A percentile compares a stretch with the other conserved stretches of the same genome.
phyloP scores from a whole-genome alignment of 1,139 yeast genomes.

The Pichia sp. region DNA sequence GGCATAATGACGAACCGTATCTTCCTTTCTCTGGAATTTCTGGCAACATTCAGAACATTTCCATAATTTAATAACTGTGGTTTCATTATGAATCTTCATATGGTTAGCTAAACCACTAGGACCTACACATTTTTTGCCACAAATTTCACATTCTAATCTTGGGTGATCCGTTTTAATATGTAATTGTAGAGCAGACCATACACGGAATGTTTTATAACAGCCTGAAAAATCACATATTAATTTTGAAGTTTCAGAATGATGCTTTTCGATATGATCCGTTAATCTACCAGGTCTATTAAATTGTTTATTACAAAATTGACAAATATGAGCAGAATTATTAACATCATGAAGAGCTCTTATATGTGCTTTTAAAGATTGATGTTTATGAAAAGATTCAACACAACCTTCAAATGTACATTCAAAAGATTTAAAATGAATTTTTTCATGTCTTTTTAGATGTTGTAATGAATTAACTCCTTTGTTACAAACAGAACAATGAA shows the following conservation, averaged over 20 bases:
- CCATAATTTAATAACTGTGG: constrained; percentile 51
- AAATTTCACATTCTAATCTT: constrained; percentile 54
- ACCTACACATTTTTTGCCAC: constrained; percentile 75
- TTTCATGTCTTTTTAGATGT: constrained; percentile 75
- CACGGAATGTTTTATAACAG: constrained; percentile 55
- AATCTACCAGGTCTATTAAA: constrained; percentile 59
- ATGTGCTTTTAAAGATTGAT: constrained; percentile 75
- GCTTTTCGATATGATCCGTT: constrained; percentile 54
- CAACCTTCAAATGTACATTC: constrained; percentile 60
- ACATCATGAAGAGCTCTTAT: constrained; percentile 54
- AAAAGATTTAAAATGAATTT: constrained; percentile 65
- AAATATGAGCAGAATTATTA: constrained; percentile 36
- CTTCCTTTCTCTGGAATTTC: constrained; percentile 38
- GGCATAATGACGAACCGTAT: constrained; percentile 39
- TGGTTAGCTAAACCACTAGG: constrained; percentile 65
- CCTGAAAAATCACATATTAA: constrained; percentile 60
- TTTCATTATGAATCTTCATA: constrained; percentile 54
- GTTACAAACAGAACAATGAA: constrained; percentile 67
- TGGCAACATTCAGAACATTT: constrained; percentile 49
- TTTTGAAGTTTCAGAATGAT: constrained; percentile 50
- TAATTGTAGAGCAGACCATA: constrained; percentile 70
- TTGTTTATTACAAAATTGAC: constrained; percentile 52
- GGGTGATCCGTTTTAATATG: constrained; percentile 76
- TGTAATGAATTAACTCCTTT: constrained; percentile 81
- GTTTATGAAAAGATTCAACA: constrained; percentile 62